Evolutionary conservation across 1,284 basidiomycete species (phyloP), one percentile per base, ranked within the genome.

Genomic region (Fomitopsis schrenkii): DNA sequence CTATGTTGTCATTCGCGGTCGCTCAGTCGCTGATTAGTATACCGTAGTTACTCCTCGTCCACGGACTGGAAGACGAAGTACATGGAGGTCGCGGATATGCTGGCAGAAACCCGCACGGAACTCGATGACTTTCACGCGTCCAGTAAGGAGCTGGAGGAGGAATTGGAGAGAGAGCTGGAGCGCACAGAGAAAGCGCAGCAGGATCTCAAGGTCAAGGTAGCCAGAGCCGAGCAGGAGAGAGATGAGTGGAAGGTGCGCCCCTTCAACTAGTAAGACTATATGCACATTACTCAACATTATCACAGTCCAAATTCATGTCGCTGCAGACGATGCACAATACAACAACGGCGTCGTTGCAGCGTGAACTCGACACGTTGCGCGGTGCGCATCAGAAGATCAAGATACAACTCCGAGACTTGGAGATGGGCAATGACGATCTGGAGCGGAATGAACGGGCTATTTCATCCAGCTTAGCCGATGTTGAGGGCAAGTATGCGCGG

Each of bases 351-450:
- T 92, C 92, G 59, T 80, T 94, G 61, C 93, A 97, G 76, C 86
- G 91, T 57, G 94, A 97, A 76, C 83, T 98, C 63, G 96, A 98
- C 69, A 88, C 82, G 62, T 78, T 90, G 54, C 81, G 93, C 59
- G 90, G 92, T 68, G 91, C 94, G 67, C 81, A 90, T 65, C 92
- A 95, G 73, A 85, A 84, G 64, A 79, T 87, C 61, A 93, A 93
- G 74, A 79, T 94, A 28, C 90, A 93, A 68, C 77, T 95, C 35
- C 87, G 94, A 12, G 94, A 97, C 69, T 80, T 97, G 55, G 95
- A 98, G 76, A 90, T 97, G 86, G 95, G 95, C 41, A 97, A 97
- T 70, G 95, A 98, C 71, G 94, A 97, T 76, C 80, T 98, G 62
- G 95, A 98, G 74, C 80, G 94, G 66, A 95, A 91, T 72, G 94